Evolutionary conservation across 2,329 filamentous ascomycete species (phyloP).

Genomic region (Onygenales sp.): DNA sequence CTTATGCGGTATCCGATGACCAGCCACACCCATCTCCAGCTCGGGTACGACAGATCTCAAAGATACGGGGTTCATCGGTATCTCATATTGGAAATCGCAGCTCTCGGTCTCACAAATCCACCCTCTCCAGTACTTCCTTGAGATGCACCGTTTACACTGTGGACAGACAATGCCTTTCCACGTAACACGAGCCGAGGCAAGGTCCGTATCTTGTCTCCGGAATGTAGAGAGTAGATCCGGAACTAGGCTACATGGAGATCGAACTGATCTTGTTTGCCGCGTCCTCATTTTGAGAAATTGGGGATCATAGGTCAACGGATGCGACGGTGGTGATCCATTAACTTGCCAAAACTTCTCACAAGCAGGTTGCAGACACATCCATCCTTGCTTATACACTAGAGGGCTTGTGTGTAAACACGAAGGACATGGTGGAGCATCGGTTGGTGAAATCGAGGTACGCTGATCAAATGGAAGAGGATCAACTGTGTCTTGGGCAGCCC

Average conservation of each 20-base stretch:
- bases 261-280: constrained; percentile 29
- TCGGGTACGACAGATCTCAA: constrained; percentile 24
- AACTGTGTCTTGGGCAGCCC: constrained; percentile 33
- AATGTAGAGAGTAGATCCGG: constrained; percentile 31
- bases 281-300: constrained; percentile 50
- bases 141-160: constrained; percentile 51
- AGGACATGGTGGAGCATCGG: constrained; percentile 24
- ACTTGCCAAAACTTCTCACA: constrained; percentile 51
- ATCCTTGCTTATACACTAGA: constrained; percentile 36
- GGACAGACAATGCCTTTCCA: constrained; percentile 60
- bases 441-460: constrained; percentile 21
- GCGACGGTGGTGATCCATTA: constrained; percentile 20
- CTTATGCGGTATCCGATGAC: constrained; percentile 4
- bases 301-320: constrained; percentile 40
- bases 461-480: constrained; percentile 18
- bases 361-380: constrained; percentile 47
- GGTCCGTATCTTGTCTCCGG: constrained; percentile 24
- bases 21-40: constrained; percentile 19
- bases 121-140: constrained; percentile 50
- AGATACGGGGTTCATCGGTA: constrained; percentile 18
- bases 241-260: constrained; percentile 28
- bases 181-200: constrained; percentile 42
- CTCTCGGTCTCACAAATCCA: constrained; percentile 49
- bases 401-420: constrained; percentile 30
- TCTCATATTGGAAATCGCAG: constrained; percentile 40